phyloP scores from a whole-genome alignment of 1,139 yeast genomes.

The Entelexis sorbosivorans region DNA sequence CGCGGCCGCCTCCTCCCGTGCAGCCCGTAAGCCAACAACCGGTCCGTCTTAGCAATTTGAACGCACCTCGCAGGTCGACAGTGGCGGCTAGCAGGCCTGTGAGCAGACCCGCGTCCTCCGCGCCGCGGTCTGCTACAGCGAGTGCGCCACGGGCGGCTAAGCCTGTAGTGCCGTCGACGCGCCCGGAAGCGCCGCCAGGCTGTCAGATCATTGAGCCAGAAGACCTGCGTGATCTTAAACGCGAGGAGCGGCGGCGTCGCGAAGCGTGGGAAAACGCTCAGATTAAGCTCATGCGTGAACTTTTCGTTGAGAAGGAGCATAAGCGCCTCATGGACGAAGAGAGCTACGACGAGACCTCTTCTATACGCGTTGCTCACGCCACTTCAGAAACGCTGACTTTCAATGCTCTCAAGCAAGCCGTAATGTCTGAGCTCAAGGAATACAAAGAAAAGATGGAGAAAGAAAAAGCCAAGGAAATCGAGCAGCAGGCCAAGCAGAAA shows the following conservation, averaged over 20 bases:
- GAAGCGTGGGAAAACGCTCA: constrained; percentile 16
- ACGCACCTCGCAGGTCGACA: background rate
- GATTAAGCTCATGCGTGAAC: constrained; percentile 14
- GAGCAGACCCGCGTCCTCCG: background rate
- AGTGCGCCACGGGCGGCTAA: background rate
- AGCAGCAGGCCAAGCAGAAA: constrained; percentile 6
- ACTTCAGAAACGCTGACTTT: constrained; percentile 12
- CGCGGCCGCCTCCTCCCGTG: background rate
- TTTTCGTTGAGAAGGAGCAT: constrained; percentile 12
- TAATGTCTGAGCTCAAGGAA: constrained; percentile 15
- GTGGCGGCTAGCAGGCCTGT: background rate
- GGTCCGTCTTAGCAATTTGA: background rate
- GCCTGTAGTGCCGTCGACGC: background rate
- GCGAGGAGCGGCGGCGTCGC: constrained; percentile 14
- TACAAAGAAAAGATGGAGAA: constrained; percentile 7
- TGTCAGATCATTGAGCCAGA: constrained; percentile 16
- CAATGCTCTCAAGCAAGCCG: constrained; percentile 18
- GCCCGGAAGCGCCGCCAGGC: constrained; percentile 19
- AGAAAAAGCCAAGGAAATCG: constrained; percentile 1
- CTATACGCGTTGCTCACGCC: constrained; percentile 7
- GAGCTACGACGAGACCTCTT: constrained; percentile 7
- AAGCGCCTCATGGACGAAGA: constrained; percentile 9
- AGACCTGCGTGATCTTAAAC: constrained; percentile 13
- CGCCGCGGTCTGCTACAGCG: background rate
- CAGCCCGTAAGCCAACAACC: constrained; percentile 1